Percentiles rank a stretch among this genome's conserved stretches.
phyloP scores from a whole-genome alignment of 306 rosid genomes.

The Cicer bijugum region DNA sequence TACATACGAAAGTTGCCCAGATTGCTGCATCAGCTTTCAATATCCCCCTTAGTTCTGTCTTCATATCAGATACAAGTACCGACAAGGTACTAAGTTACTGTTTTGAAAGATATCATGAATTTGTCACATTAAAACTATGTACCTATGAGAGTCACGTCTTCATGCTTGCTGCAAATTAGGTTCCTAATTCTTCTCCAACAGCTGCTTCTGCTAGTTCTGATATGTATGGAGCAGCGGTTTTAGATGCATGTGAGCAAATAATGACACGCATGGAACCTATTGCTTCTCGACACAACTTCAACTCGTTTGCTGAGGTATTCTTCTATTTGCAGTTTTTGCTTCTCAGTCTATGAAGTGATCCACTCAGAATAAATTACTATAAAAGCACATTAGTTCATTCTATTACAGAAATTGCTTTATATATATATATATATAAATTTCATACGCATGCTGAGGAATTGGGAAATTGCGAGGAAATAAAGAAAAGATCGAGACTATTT shows the following conservation, averaged over 20 bases:
- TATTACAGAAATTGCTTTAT: constrained; percentile 32
- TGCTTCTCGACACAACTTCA: constrained; percentile 64
- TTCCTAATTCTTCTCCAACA: constrained; percentile 91
- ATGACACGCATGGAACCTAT: constrained; percentile 87
- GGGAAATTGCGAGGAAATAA: constrained; percentile 21
- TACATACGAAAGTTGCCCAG: constrained; percentile 95
- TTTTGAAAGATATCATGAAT: constrained; percentile 9
- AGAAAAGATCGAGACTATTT: constrained; percentile 22
- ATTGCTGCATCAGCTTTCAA: constrained; percentile 93
- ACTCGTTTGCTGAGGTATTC: constrained; percentile 72
- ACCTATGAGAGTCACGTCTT: constrained; percentile 11
- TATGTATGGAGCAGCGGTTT: constrained; percentile 92
- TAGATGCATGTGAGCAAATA: constrained; percentile 93
- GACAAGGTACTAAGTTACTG: constrained; percentile 72
- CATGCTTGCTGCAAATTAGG: constrained; percentile 57
- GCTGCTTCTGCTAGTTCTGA: constrained; percentile 99
- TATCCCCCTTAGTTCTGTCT: constrained; percentile 86
- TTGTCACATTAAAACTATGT: neutral
- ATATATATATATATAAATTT: neutral
- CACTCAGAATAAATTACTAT: constrained; percentile 29
- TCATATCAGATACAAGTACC: constrained; percentile 92
- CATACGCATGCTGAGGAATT: constrained; percentile 20
- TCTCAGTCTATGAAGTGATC: constrained; percentile 28
- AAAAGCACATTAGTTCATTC: constrained; percentile 21
- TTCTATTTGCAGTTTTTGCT: constrained; percentile 34